Percentiles rank a stretch among this genome's conserved stretches.
These are phyloP conservation scores for Guyanaporus albipodus DNA, from an alignment of 768 basidiomycete genomes.

Conservation along the genomic window DNA sequence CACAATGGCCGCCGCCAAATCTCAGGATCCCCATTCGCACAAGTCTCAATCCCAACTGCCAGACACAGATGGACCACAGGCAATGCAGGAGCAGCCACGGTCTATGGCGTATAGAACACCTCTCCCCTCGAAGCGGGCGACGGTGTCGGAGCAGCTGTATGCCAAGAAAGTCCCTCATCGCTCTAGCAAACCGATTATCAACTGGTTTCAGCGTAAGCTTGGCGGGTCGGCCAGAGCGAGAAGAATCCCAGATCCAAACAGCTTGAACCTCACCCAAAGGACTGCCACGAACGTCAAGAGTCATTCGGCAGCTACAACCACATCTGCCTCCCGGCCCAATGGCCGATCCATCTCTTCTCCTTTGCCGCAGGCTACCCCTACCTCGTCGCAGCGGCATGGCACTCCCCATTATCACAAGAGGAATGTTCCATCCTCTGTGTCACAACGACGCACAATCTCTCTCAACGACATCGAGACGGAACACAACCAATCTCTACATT, in stretches of 20 bases:
- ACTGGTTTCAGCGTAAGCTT: slow-evolving; percentile 87
- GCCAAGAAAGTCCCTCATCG: slow-evolving; percentile 64
- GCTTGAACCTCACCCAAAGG: slow-evolving; percentile 12
- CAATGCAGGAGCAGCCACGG: slow-evolving; percentile 17
- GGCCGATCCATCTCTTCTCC: slow-evolving; percentile 31
- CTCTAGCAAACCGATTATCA: slow-evolving; percentile 81
- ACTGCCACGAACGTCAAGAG: slow-evolving; percentile 12
- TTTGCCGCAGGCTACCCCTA: slow-evolving; percentile 17
- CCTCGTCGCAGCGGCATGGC: slow-evolving; percentile 27
- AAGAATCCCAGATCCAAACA: slow-evolving; percentile 38
- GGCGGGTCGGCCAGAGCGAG: slow-evolving; percentile 62
- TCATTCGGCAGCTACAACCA: slow-evolving; percentile 8
- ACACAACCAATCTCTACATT: slow-evolving; percentile 33
- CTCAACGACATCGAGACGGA: slow-evolving; percentile 56
- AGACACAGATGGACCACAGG: slow-evolving; percentile 4
- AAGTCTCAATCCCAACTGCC: slow-evolving; percentile 14
- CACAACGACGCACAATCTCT: slow-evolving; percentile 58
- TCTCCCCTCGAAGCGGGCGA: slow-evolving; percentile 22
- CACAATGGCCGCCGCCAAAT: slow-evolving; percentile 10
- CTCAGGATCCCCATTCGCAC: slow-evolving; percentile 12
- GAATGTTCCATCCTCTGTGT: slow-evolving; percentile 18
- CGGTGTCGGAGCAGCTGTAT: slow-evolving; percentile 32
- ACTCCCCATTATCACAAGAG: slow-evolving; percentile 15
- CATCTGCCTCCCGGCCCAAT: slow-evolving; percentile 18
- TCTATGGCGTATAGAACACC: slow-evolving; percentile 16